Evolutionary conservation across 352 stramenopile genomes (phyloP), one percentile per base, ranked within the genome.

Genomic region (Phytophthora tubulina): DNA sequence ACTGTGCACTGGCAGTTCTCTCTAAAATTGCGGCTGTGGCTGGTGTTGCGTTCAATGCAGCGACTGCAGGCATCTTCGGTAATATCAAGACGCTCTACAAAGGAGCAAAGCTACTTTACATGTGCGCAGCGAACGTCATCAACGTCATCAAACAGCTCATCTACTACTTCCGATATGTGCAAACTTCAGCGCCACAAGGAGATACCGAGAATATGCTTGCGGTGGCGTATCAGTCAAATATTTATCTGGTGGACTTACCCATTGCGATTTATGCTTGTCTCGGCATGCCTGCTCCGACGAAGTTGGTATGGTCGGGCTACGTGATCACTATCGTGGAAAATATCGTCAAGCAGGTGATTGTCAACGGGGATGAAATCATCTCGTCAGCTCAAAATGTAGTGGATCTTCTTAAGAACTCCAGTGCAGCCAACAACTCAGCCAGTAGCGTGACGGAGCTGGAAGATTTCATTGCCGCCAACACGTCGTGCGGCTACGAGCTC

Each of bases 181-280:
- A 84, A 21, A 63, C 63, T 2, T 68, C 62, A 3, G 78, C 64
- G 30, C 79, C 76, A 1, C 58, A 81, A 69, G 80, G 73, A 58
- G 81, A 80, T 8, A 59, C 76, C 31, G 68, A 77, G 14, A 65
- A 90, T 62, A 46, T 88, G 49, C 14, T 78, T 52, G 75, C 72
- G 17, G 33, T 85, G 30, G 58, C 87, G 15, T 69, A 67, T 46
- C 80, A 89, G 55, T 82, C 79, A 7, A 72, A 90, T 61, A 72
- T 90, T 14, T 75, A 75, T 1, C 44, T 85, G 2, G 67, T 72
- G 44, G 82, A 90, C 39, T 57, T 89, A 15, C 82, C 80, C 0
- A 63, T 81, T 6, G 82, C 77, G 0, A 75, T 88, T 27, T 63
- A 73, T 10, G 80, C 77, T 30, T 89, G 82, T 49, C 56, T 87